Base-by-base conservation (phyloP, 73 alveolate species). In the Paramecium pentaurelia region DNA sequence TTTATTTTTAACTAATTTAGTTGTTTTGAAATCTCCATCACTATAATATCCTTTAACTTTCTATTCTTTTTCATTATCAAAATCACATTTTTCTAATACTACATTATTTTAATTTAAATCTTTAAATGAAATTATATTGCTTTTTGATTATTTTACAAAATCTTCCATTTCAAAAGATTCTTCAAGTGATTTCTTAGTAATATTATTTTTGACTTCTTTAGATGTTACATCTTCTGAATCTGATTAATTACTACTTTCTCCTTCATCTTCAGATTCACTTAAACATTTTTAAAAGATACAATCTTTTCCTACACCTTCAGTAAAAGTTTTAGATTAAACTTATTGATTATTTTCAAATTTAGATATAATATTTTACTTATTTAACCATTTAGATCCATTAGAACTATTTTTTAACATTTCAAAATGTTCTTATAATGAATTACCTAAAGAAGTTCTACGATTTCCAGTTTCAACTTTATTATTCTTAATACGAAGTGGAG, bases 271-370 rank as follows among this genome's bases (percentile, higher is more conserved):
- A 32, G 58, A 71, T 60, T 60, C 77, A 30, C 77, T 60, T 2
- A 60, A 11, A 20, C 77, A 60, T 20, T 60, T 60, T 60, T 20
- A 30, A 9, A 60, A 60, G 44, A 60, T 25, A 10, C 77, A 60
- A 32, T 71, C 86, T 32, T 71, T 71, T 71, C 58, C 86, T 27
- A 71, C 77, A 27, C 77, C 77, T 60, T 60, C 77, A 60, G 77
- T 60, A 60, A 60, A 60, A 1, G 77, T 71, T 16, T 71, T 71
- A 8, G 58, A 32, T 71, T 49, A 2, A 3, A n/a, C 20, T 49
- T 32, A 32, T 11, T 60, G 45, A 9, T 6, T 32, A 34, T 32
- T 36, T 0, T 36, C 58, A 71, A 71, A 60, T 22, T 60, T 60
- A 5, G 77, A 60, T 71, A 71, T 12, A 9, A 18, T 7, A 40